Evolutionary conservation across 2,329 filamentous ascomycete genomes (phyloP).

Genomic region (Kalmusia sp.): DNA sequence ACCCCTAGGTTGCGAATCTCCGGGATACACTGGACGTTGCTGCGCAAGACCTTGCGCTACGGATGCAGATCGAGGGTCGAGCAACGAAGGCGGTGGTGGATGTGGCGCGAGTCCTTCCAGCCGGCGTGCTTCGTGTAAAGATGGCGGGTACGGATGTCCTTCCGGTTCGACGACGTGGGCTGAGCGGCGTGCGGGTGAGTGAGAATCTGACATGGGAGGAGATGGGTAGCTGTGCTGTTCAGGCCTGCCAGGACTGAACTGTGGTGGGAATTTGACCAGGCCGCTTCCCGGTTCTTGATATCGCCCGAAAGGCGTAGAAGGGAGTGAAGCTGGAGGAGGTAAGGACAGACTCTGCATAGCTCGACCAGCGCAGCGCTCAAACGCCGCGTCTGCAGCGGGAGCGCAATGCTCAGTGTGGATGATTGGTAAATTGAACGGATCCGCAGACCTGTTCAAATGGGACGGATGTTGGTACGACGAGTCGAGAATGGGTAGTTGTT

Average conservation of each 20-base stretch:
- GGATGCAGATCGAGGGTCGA: constrained; percentile 32
- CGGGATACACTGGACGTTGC: constrained; percentile 39
- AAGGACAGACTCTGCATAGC: constrained; percentile 52
- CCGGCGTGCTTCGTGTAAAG: constrained; percentile 30
- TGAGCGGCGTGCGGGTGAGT: constrained; percentile 50
- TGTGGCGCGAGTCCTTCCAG: constrained; percentile 30
- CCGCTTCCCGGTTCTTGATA: constrained; percentile 43
- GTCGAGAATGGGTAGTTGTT: constrained; percentile 29
- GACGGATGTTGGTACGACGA: constrained; percentile 25
- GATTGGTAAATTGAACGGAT: constrained; percentile 25
- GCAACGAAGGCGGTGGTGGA: constrained; percentile 30
- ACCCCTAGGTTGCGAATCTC: constrained; percentile 31
- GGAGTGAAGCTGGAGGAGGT: constrained; percentile 45
- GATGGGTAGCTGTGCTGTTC: constrained; percentile 53
- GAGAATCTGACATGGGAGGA: constrained; percentile 60
- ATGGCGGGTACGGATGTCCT: constrained; percentile 34
- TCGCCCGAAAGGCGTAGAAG: constrained; percentile 46
- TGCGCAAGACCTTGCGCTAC: constrained; percentile 25
- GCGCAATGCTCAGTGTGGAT: constrained; percentile 34
- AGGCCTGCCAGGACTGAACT: constrained; percentile 45
- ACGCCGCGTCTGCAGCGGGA: constrained; percentile 44
- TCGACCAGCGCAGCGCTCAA: constrained; percentile 45
- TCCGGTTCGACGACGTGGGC: constrained; percentile 43
- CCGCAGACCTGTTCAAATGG: constrained; percentile 25
- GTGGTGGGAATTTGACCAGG: constrained; percentile 40